Conservation (phyloP, 495 filamentous ascomycete species). For the Lepraria neglecta region DNA sequence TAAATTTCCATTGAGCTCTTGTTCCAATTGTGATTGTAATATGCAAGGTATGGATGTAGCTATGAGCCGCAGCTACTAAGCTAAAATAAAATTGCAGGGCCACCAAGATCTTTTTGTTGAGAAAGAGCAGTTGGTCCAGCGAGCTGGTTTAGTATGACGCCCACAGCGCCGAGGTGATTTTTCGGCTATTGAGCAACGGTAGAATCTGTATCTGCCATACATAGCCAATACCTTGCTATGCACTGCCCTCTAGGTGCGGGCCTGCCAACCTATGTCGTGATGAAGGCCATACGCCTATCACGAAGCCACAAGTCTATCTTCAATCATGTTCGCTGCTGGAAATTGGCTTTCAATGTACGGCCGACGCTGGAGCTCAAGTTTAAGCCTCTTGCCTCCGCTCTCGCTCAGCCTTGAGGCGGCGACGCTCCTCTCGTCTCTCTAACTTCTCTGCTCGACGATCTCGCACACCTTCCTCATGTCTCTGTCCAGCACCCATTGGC, state of each 20-base stretch:
- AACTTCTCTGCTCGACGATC: slow-evolving; percentile 15
- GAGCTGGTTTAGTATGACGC: not conserved
- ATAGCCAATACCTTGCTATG: not conserved
- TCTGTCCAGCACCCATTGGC: not conserved
- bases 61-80: not conserved
- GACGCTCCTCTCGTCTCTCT: slow-evolving; percentile 16
- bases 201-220: not conserved
- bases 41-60: not conserved
- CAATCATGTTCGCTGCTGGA: too few species aligned
- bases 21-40: not conserved
- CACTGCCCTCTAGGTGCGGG: too few species aligned
- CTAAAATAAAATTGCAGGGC: not conserved
- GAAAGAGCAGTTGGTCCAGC: not conserved
- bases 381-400: slow-evolving; percentile 5
- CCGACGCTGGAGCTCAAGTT: not conserved
- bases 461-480: not conserved
- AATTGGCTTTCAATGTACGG: not conserved
- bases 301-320: too few species aligned
- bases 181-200: not conserved
- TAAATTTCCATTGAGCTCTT: not conserved
- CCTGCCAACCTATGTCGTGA: too few species aligned
- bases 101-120: not conserved
- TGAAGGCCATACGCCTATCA: too few species aligned
- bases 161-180: not conserved
- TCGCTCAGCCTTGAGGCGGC: slow-evolving; percentile 17